Conservation (phyloP, 306 rosid genomes). For the Adenanthera pavonina region DNA sequence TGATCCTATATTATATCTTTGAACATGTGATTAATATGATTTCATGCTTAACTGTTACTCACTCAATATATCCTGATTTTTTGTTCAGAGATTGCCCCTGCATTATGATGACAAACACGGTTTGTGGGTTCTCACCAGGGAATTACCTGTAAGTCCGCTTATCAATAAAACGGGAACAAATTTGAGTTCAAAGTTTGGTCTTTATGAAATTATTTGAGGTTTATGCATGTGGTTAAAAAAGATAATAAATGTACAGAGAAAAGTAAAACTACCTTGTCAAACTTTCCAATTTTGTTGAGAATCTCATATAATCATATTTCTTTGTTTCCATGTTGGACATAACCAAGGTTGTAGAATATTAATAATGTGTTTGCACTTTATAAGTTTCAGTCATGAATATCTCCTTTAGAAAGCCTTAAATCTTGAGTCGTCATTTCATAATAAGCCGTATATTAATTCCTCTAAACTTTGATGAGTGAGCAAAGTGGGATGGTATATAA, state of each 20-base stretch:
- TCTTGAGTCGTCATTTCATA: neutral
- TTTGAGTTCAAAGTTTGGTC: constrained; percentile 19
- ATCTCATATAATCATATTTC: neutral
- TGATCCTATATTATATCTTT: neutral
- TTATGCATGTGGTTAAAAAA: constrained; percentile 15
- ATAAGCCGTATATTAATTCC: constrained; percentile 1
- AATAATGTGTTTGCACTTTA: constrained; percentile 1
- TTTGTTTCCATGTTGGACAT: neutral
- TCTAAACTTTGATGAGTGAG: constrained; percentile 9
- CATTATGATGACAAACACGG: constrained; percentile 57
- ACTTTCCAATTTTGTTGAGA: neutral
- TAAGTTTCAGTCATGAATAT: neutral
- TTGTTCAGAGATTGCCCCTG: constrained; percentile 79
- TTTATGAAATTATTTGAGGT: constrained; percentile 11
- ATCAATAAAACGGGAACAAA: constrained; percentile 9
- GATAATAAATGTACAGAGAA: neutral
- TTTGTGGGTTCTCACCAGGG: constrained; percentile 76
- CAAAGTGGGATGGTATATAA: neutral
- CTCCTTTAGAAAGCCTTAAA: neutral
- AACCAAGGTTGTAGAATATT: neutral
- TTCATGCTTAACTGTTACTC: constrained; percentile 17
- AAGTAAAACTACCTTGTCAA: constrained; percentile 4
- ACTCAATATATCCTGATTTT: constrained; percentile 34
- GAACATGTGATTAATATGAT: neutral
- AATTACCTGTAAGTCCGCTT: constrained; percentile 73